These are phyloP conservation scores for Aspergillus campestris DNA, from an alignment of 495 filamentous ascomycete genomes.

Conservation along the genomic window DNA sequence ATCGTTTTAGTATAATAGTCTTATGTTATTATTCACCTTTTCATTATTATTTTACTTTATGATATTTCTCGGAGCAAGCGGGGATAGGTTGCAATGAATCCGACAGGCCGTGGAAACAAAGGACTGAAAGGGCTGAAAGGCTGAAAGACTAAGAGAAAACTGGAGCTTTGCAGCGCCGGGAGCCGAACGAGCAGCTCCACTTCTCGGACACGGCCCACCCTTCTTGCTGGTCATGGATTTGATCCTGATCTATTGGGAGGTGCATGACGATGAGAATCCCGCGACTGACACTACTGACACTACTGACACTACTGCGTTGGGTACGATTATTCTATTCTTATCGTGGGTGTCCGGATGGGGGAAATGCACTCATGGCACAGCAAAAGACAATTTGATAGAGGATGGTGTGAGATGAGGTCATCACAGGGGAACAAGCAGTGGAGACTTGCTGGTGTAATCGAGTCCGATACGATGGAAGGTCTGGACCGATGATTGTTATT, in stretches of 20 bases:
- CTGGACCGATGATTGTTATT: no score
- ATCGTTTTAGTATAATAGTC: background rate
- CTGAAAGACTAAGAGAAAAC: slow-evolving; percentile 15
- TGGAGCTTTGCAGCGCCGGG: slow-evolving; percentile 5
- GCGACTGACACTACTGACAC: no score
- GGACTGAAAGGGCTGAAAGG: background rate
- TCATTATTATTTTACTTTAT: slow-evolving; percentile 3
- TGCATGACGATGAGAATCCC: no score
- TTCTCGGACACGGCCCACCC: background rate
- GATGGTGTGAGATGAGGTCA: no score
- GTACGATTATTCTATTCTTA: no score
- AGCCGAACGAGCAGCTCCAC: background rate
- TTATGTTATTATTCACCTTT: slow-evolving; percentile 11
- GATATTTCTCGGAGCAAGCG: slow-evolving; percentile 21
- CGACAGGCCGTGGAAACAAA: slow-evolving; percentile 29
- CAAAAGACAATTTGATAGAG: no score
- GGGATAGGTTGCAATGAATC: slow-evolving; percentile 21
- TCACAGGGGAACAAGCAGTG: no score
- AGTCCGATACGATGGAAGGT: no score
- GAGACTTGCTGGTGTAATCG: no score
- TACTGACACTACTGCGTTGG: no score
- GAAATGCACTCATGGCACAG: no score
- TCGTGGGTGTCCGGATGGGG: no score
- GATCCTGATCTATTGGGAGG: background rate
- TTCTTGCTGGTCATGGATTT: background rate